Conservation (phyloP, 768 basidiomycete genomes). For the Auriscalpium vulgare region DNA sequence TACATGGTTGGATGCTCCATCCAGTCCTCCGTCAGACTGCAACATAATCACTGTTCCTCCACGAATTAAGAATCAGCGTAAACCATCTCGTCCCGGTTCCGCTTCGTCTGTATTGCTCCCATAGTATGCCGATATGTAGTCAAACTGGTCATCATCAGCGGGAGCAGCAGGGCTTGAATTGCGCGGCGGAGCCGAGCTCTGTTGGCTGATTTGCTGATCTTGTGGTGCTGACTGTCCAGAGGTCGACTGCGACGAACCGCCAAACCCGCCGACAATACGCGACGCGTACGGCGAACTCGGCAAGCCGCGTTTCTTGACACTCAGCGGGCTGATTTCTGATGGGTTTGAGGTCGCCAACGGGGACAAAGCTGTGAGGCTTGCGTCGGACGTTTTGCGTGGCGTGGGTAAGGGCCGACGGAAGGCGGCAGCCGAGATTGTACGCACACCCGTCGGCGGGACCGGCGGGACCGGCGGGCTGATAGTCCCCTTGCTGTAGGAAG, state of each 20-base stretch:
- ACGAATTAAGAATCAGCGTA: too few species aligned
- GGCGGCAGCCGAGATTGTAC: constrained; percentile 71
- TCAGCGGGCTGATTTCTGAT: constrained; percentile 38
- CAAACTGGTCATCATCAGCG: constrained; percentile 41
- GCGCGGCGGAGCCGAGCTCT: constrained; percentile 8
- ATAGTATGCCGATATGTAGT: constrained; percentile 50
- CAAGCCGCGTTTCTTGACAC: constrained; percentile 39
- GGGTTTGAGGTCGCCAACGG: constrained; percentile 17
- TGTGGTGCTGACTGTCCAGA: constrained; percentile 7
- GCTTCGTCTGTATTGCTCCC: background rate
- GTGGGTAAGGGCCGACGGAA: constrained; percentile 45
- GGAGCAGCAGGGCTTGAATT: background rate
- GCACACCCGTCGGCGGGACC: constrained; percentile 22
- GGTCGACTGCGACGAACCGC: background rate
- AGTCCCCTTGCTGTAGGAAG: constrained; percentile 15
- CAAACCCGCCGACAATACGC: background rate
- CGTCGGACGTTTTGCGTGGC: constrained; percentile 24
- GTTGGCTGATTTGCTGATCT: constrained; percentile 5
- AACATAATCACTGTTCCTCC: too few species aligned
- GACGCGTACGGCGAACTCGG: constrained; percentile 36
- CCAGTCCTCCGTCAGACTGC: too few species aligned
- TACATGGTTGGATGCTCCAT: too few species aligned
- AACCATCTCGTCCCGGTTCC: background rate
- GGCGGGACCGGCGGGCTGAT: constrained; percentile 27
- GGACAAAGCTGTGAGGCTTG: constrained; percentile 1